Evolutionary conservation across 345 rosid species (phyloP), one percentile per base, ranked within the genome.

Genomic region (Rhodamnia rubescens): DNA sequence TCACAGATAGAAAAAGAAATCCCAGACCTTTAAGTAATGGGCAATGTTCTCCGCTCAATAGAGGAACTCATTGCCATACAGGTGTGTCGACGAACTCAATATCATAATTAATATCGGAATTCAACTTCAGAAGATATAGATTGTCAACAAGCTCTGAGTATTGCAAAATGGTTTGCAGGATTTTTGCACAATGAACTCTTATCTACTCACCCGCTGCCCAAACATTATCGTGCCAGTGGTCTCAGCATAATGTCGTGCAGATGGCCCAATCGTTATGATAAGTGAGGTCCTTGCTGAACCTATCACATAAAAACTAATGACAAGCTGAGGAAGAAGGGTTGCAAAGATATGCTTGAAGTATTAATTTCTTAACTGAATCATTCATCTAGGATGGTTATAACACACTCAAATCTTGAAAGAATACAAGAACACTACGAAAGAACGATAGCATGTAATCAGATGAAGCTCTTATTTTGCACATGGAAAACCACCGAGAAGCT

Each of bases 201-300:
- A 57, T 52, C 21, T 24, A 59, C 98, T 94, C 86, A 95, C 99
- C 93, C 98, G 88, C 88, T 95, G 99, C 82, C 98, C 99, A 86
- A 96, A 96, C 98, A 92, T 92, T 61, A 96, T 92, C 64, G 99
- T 96, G 90, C 99, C 93, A 59, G 94, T 92, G 90, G 98, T 96
- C 93, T 96, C 99, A 83, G 94, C 96, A 86, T 89, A 96, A 88
- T 93, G 92, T 52, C 95, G 92, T 85, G 92, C 92, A 86, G 98
- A 96, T 85, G 98, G 95, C 75, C 98, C 99, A 85, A 94, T 92
- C 42, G 97, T 95, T 91, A 94, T 90, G 81, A 96, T 94, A 51
- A 96, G 96, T 8, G 99, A 96, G 56, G 98, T 96, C 94, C 97
- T 93, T 18, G 99, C 98, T 54, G 98, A 93, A 86, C 99, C 98